Base-by-base conservation (phyloP, 169 alveolate species). In the Cryptosporidium viatorum region DNA sequence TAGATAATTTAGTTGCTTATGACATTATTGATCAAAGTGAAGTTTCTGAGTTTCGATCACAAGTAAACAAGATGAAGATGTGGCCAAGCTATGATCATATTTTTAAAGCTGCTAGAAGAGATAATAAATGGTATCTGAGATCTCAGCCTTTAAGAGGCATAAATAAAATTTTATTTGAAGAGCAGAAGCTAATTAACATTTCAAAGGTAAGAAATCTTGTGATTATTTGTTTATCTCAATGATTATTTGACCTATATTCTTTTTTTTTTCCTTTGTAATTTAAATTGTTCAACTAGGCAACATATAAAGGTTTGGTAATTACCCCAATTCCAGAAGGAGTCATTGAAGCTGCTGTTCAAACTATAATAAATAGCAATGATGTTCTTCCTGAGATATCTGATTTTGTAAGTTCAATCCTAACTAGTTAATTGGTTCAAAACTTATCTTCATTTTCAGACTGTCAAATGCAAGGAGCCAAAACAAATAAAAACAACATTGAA, bases 81-180 rank as follows among this genome's bases (percentile, higher is more conserved):
- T 80, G 89, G 89, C 75, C 89, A 29, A 60, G 45, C 26, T 80
- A 43, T 65, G 89, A 80, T 65, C 89, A 80, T 48, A 80, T 80
- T 3, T 80, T 80, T 41, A 80, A 29, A 48, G 89, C 75, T 31
- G 89, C 89, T n/a, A 80, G 89, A 48, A 59, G 65, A 39, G 89
- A 80, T 10, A 48, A 65, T 43, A 80, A 80, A 8, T 80, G 89
- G 89, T 80, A 37, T 48, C 50, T 80, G 35, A 80, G 67, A 29
- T 65, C 73, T 6, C 45, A 48, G 29, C 75, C 89, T 45, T 26
- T 59, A 6, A 65, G 35, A 41, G 80, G 75, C 10, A 33, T 65
- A 9, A 62, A 62, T 10, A 59, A 45, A 31, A 80, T 65, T 37
- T 43, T 80, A 18, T 37, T 62, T 29, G 59, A 59, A 26, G 75